Percentiles rank a stretch among this genome's conserved stretches.
These are phyloP conservation scores for Plectranthus barbatus DNA, from an alignment of 257 asterid genomes.

Conservation along the genomic window DNA sequence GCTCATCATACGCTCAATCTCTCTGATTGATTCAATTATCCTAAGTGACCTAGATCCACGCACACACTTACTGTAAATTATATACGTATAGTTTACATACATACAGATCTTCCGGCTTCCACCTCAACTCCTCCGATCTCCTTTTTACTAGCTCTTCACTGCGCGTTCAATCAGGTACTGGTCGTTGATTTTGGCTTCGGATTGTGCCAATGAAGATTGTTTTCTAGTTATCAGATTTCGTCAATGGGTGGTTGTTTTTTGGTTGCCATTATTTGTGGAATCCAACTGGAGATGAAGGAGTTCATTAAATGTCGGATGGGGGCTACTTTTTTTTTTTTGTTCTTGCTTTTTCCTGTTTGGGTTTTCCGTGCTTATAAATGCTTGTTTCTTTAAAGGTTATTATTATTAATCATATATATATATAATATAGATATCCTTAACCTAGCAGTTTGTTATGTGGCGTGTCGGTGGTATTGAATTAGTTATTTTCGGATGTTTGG, in stretches of 20 bases:
- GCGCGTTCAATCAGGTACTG: conserved; percentile 25
- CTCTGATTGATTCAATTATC: conserved; percentile 32
- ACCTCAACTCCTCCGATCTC: conserved; percentile 30
- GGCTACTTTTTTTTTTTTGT: background rate
- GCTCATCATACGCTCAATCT: conserved; percentile 7
- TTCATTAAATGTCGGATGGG: conserved; percentile 18
- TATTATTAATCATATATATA: too few species aligned
- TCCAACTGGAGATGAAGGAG: conserved; percentile 12
- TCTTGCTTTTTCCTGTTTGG: too few species aligned
- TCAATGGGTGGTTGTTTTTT: background rate
- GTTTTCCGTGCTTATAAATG: background rate
- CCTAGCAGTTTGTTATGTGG: conserved; percentile 11
- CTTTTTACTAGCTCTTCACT: conserved; percentile 9
- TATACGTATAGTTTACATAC: conserved; percentile 10
- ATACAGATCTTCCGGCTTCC: conserved; percentile 20
- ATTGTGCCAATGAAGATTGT: background rate
- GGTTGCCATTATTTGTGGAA: background rate
- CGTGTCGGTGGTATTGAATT: conserved; percentile 10
- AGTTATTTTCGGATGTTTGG: conserved; percentile 9
- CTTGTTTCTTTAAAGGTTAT: conserved; percentile 1
- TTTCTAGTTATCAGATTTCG: background rate
- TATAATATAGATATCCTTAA: too few species aligned
- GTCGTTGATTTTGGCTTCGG: background rate
- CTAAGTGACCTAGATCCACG: conserved; percentile 37
- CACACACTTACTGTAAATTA: conserved; percentile 4